Percentiles rank a stretch among this genome's conserved stretches.
phyloP scores from a whole-genome alignment of 129 eudicot genomes.

The Gnaphalium uliginosum region DNA sequence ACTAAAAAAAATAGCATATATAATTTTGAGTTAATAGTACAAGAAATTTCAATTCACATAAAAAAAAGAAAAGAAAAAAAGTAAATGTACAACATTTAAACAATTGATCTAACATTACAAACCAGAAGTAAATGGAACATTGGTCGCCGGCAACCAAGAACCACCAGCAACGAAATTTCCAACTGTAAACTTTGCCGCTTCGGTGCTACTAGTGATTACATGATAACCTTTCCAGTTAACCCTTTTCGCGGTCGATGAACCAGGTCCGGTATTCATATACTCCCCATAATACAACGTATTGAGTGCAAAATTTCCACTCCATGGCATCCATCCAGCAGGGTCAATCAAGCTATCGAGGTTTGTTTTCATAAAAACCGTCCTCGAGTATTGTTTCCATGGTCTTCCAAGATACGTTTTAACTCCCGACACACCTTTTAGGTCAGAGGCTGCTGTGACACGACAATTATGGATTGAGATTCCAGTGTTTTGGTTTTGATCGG shows the following conservation, averaged over 20 bases:
- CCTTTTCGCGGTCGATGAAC: slow-evolving; percentile 47
- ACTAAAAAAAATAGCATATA: too few relatives aligned
- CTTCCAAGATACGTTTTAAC: slow-evolving; percentile 56
- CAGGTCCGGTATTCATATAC: slow-evolving; percentile 54
- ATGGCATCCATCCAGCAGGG: slow-evolving; percentile 61
- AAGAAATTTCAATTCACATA: background rate
- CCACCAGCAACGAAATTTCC: slow-evolving; percentile 52
- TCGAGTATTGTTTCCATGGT: slow-evolving; percentile 59
- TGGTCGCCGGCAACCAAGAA: slow-evolving; percentile 62
- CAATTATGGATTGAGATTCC: slow-evolving; percentile 59
- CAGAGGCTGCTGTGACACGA: slow-evolving; percentile 46
- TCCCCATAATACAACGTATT: slow-evolving; percentile 56
- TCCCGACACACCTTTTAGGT: slow-evolving; percentile 30
- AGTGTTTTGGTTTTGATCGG: slow-evolving; percentile 56
- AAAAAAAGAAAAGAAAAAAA: too few relatives aligned
- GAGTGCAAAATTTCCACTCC: slow-evolving; percentile 55
- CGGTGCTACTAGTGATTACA: slow-evolving; percentile 47
- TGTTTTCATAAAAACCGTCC: slow-evolving; percentile 52
- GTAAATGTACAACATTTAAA: slow-evolving; percentile 6
- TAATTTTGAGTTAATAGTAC: background rate
- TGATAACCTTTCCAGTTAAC: slow-evolving; percentile 63
- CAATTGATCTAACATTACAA: slow-evolving; percentile 34
- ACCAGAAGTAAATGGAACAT: slow-evolving; percentile 50
- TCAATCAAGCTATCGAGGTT: slow-evolving; percentile 43
- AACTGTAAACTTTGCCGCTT: slow-evolving; percentile 45